phyloP scores from a whole-genome alignment of 495 filamentous ascomycete genomes.

The Penicillium desertorum region DNA sequence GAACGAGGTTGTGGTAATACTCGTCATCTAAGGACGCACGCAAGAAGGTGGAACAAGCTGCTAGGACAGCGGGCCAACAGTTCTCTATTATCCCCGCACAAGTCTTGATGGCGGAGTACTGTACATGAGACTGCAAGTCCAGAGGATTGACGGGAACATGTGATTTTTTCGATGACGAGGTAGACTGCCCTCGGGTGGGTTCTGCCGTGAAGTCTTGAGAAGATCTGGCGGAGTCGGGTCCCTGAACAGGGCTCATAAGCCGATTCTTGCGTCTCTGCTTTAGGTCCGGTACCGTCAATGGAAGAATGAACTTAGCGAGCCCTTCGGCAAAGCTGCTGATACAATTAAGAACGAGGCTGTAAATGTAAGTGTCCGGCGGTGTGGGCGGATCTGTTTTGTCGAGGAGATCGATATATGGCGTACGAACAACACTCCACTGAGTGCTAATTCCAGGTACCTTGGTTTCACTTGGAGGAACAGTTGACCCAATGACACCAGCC shows the following conservation, averaged over 20 bases:
- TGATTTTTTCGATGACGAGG: constrained; percentile 54
- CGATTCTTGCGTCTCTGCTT: constrained; percentile 55
- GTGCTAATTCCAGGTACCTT: constrained; percentile 74
- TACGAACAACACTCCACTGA: constrained; percentile 85
- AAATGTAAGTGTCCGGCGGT: constrained; percentile 90
- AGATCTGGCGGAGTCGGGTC: constrained; percentile 38
- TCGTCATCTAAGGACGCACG: constrained; percentile 91
- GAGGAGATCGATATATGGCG: constrained; percentile 88
- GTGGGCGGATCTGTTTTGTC: constrained; percentile 85
- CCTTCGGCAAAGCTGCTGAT: constrained; percentile 86
- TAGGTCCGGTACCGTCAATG: constrained; percentile 70
- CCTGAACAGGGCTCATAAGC: constrained; percentile 35
- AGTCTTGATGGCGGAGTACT: constrained; percentile 66
- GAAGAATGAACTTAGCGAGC: constrained; percentile 87
- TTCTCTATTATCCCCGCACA: constrained; percentile 80
- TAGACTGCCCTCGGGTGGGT: constrained; percentile 27
- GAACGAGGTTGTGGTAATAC: constrained; percentile 88
- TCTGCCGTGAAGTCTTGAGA: constrained; percentile 44
- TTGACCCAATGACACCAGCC: constrained; percentile 79
- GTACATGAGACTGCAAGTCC: constrained; percentile 64
- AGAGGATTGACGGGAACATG: constrained; percentile 79
- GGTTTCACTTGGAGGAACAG: constrained; percentile 62
- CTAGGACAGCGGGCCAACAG: constrained; percentile 94
- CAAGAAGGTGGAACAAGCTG: constrained; percentile 90
- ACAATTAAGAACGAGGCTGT: constrained; percentile 84